These are phyloP conservation scores for Suillus decipiens DNA, from an alignment of 768 basidiomycete species.

Conservation along the genomic window DNA sequence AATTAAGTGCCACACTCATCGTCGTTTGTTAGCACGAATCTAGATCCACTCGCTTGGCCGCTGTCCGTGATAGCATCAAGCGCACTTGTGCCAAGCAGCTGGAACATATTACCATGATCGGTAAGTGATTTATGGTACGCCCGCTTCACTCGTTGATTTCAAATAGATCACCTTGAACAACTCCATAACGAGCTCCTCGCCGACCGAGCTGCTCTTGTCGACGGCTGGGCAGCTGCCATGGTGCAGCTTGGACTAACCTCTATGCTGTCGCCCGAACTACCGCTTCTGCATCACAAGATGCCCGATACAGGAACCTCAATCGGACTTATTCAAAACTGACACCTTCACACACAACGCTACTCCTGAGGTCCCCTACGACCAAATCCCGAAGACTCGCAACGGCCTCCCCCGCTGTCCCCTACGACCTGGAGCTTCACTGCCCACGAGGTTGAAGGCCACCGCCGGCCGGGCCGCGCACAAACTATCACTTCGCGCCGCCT, in stretches of 20 bases:
- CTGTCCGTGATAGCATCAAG: background rate
- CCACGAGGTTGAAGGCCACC: background rate
- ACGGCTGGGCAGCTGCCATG: background rate
- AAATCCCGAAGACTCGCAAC: background rate
- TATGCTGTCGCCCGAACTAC: background rate
- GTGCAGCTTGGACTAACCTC: background rate
- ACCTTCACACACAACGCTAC: background rate
- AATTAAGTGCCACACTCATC: background rate
- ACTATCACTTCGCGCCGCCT: background rate
- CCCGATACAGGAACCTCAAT: background rate
- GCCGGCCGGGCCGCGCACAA: background rate
- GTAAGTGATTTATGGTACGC: background rate
- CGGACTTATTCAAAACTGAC: background rate
- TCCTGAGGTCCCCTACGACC: background rate
- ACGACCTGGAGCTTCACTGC: background rate
- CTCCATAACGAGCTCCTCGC: background rate
- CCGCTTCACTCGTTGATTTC: background rate
- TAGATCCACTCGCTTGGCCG: background rate
- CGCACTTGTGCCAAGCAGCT: background rate
- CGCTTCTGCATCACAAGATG: background rate
- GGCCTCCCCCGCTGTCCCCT: background rate
- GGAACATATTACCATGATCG: background rate
- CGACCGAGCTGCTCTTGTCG: background rate
- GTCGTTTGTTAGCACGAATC: background rate
- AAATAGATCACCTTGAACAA: background rate